A percentile compares a stretch with the other conserved stretches of the same genome.
These are phyloP conservation scores for Gossypium australe DNA, from an alignment of 345 rosid genomes.

Conservation along the genomic window DNA sequence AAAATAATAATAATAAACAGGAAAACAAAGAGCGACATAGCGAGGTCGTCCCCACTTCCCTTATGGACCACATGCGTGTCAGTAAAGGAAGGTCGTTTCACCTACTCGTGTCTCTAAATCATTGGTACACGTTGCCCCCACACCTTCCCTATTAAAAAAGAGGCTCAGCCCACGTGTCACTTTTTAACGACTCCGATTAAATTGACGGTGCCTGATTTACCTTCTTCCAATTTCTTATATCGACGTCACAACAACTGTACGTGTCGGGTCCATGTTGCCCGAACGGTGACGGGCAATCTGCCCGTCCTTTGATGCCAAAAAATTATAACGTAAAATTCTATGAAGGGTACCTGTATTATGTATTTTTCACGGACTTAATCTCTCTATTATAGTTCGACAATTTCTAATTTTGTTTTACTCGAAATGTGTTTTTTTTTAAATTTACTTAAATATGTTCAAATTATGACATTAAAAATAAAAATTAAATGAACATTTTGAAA, in stretches of 20 bases:
- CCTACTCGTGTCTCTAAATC: constrained; percentile 17
- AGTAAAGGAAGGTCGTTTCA: constrained; percentile 31
- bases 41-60: background rate
- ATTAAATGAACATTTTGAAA: no score
- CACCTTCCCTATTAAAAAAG: background rate
- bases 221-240: constrained; percentile 36
- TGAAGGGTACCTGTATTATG: no score
- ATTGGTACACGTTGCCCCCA: constrained; percentile 57
- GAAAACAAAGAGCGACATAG: constrained; percentile 1
- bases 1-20: background rate
- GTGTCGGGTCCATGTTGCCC: constrained; percentile 63
- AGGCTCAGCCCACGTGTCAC: constrained; percentile 35
- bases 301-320: constrained; percentile 33
- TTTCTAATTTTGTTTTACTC: no score
- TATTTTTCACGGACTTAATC: no score
- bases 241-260: constrained; percentile 63
- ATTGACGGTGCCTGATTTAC: constrained; percentile 60
- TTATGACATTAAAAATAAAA: no score
- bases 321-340: no score
- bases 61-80: constrained; percentile 79
- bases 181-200: constrained; percentile 7
- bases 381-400: no score
- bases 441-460: no score
- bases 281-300: constrained; percentile 63
- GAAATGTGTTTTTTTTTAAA: no score